Evolutionary conservation across 441 rosid genomes (phyloP).

Genomic region (Erysimum cheiri): DNA sequence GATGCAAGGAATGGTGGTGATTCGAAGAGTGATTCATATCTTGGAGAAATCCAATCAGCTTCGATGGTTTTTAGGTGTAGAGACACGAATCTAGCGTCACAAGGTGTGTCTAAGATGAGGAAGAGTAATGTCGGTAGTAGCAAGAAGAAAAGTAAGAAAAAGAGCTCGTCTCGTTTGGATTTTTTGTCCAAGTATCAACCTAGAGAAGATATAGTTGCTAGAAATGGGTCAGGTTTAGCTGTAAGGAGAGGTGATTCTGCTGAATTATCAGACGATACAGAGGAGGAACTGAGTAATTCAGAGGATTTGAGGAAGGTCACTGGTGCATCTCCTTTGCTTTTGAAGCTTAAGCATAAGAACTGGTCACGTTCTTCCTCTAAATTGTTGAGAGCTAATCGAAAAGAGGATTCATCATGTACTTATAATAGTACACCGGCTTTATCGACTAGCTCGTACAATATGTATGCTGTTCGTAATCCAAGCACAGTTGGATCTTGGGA

Average conservation of each 20-base stretch:
- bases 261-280: constrained; percentile 76
- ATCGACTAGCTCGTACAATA: constrained; percentile 78
- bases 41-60: constrained; percentile 57
- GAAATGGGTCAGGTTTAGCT: constrained; percentile 52
- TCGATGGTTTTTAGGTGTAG: constrained; percentile 64
- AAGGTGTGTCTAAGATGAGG: constrained; percentile 49
- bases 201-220: constrained; percentile 46
- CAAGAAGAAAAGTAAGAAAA: constrained; percentile 61
- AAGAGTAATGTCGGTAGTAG: constrained; percentile 38
- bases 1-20: constrained; percentile 73
- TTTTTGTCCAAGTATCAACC: constrained; percentile 57
- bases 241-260: constrained; percentile 56
- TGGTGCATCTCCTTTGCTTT: constrained; percentile 72
- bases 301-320: constrained; percentile 67
- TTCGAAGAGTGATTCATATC: constrained; percentile 60
- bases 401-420: constrained; percentile 79
- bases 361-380: constrained; percentile 70
- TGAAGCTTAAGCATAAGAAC: constrained; percentile 67
- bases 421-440: constrained; percentile 83
- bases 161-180: constrained; percentile 52
- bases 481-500: constrained; percentile 92
- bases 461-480: constrained; percentile 62
- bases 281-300: constrained; percentile 59
- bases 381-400: constrained; percentile 55
- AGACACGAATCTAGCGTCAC: constrained; percentile 62